phyloP scores from a whole-genome alignment of 129 eudicot genomes.

The Ambrosia artemisiifolia region DNA sequence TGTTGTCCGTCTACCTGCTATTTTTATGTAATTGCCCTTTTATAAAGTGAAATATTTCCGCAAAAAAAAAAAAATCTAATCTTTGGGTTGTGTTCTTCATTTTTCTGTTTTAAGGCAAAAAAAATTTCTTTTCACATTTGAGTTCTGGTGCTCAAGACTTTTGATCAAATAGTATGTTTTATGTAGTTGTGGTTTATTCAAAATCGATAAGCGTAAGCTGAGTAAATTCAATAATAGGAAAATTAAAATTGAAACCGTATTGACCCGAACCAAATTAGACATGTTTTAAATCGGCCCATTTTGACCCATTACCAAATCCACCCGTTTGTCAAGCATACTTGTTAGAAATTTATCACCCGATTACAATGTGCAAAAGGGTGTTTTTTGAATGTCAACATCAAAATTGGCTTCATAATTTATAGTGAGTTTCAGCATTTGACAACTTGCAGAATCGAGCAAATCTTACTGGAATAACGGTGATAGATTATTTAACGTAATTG shows the following conservation, averaged over 20 bases:
- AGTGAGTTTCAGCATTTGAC: neutral
- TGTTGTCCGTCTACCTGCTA: too few species aligned
- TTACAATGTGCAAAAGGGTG: too few species aligned
- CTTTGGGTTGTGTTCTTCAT: slow-evolving; percentile 1
- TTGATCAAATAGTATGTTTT: neutral
- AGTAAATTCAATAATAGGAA: neutral
- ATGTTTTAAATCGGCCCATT: too few species aligned
- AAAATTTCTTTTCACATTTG: slow-evolving; percentile 5
- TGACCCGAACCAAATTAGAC: too few species aligned
- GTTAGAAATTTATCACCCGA: too few species aligned
- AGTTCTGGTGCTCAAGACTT: neutral
- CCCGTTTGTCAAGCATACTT: too few species aligned
- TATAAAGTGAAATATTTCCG: too few species aligned
- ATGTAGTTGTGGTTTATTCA: neutral
- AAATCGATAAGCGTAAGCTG: neutral
- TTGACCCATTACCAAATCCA: too few species aligned
- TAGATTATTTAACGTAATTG: neutral
- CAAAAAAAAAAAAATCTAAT: too few species aligned
- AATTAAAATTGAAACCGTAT: too few species aligned
- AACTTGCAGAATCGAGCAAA: slow-evolving; percentile 3
- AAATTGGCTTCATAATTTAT: neutral
- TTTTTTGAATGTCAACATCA: too few species aligned
- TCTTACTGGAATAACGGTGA: slow-evolving; percentile 15
- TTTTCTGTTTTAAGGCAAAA: slow-evolving; percentile 2
- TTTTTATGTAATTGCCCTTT: too few species aligned